phyloP scores from a whole-genome alignment of 116 monocot species.

The Papilionanthe hybrid region DNA sequence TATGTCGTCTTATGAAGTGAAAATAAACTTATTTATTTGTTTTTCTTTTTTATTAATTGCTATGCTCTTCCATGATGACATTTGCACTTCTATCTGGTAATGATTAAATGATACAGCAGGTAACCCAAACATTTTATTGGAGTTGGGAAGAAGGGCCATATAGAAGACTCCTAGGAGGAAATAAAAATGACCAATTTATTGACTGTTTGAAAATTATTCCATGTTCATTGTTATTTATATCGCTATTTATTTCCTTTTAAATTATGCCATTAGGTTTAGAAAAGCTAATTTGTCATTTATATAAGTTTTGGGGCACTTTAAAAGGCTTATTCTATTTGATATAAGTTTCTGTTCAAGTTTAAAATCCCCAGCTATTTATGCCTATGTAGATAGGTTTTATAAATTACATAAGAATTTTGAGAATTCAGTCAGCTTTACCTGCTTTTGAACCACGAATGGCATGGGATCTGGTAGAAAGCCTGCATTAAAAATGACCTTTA shows the following conservation, averaged over 20 bases:
- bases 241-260: not conserved
- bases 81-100: not conserved
- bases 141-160: not conserved
- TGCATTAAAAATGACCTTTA: not conserved
- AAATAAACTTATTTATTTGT: not conserved
- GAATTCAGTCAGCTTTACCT: not conserved
- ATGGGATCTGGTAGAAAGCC: not conserved
- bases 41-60: not conserved
- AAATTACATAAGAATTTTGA: not conserved
- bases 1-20: not conserved
- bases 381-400: not conserved
- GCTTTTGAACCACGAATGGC: not conserved
- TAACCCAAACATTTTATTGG: not conserved
- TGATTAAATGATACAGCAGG: not conserved
- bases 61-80: not conserved
- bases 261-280: not conserved
- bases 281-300: not conserved
- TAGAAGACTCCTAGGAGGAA: not conserved
- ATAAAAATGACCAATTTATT: not conserved
- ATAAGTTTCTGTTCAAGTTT: not conserved
- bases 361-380: not conserved
- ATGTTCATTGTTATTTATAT: not conserved
- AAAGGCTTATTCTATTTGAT: not conserved
- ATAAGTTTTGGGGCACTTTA: not conserved
- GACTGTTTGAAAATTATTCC: not conserved